phyloP scores from a whole-genome alignment of 2,329 filamentous ascomycete genomes.

The Lojkania enalia region DNA sequence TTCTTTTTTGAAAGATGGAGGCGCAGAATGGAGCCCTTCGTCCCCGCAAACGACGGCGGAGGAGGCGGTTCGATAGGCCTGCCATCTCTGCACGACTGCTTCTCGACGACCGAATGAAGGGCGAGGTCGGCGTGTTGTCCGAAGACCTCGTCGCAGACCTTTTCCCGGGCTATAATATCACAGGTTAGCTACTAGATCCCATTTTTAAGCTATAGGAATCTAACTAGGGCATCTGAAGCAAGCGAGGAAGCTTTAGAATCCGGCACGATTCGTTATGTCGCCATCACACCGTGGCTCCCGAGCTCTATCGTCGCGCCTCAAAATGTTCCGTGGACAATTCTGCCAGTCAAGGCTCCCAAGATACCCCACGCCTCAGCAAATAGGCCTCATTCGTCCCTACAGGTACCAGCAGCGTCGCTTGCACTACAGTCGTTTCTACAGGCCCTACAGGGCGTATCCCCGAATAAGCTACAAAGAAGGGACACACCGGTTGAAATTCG shows the following conservation, averaged over 20 bases:
- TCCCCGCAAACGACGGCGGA: constrained; percentile 57
- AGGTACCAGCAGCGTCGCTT: constrained; percentile 72
- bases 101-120: constrained; percentile 82
- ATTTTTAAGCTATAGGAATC: neutral
- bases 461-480: constrained; percentile 73
- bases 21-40: constrained; percentile 33
- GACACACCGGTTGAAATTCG: constrained; percentile 82
- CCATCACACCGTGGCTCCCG: constrained; percentile 74
- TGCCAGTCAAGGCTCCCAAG: constrained; percentile 65
- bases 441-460: constrained; percentile 70
- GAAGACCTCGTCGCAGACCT: constrained; percentile 83
- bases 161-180: constrained; percentile 58
- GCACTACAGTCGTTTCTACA: constrained; percentile 80
- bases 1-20: constrained; percentile 27
- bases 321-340: constrained; percentile 78
- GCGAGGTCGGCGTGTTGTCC: constrained; percentile 83
- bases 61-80: constrained; percentile 64
- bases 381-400: constrained; percentile 72
- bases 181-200: constrained; percentile 20
- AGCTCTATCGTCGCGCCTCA: constrained; percentile 54
- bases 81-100: constrained; percentile 78
- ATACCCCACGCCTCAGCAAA: constrained; percentile 39
- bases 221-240: constrained; percentile 4
- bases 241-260: constrained; percentile 12
- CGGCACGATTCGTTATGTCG: constrained; percentile 59